Evolutionary conservation across 768 basidiomycete genomes (phyloP).

Genomic region (Austroboletus eburneus): DNA sequence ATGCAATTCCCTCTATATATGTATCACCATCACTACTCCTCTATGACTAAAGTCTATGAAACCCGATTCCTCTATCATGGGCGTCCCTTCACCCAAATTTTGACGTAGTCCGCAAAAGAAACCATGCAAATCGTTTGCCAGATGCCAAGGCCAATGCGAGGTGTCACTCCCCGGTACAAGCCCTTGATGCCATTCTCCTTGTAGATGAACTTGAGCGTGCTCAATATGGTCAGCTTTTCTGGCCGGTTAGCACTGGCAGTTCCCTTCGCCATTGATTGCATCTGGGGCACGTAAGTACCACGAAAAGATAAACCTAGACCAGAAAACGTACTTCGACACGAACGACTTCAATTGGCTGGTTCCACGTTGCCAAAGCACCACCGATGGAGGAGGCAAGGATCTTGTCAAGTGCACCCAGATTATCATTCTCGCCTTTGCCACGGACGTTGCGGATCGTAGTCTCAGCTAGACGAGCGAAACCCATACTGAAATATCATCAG

Average conservation of each 20-base stretch:
- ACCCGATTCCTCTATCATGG: constrained; percentile 14
- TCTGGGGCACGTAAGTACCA: constrained; percentile 37
- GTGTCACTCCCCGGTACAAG: constrained; percentile 95
- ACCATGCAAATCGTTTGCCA: constrained; percentile 99
- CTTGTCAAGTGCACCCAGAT: constrained; percentile 75
- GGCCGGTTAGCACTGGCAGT: constrained; percentile 73
- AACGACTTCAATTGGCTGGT: constrained; percentile 97
- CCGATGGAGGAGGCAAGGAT: constrained; percentile 84
- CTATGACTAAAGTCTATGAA: constrained; percentile 16
- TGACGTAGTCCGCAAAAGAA: constrained; percentile 94
- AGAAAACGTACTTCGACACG: constrained; percentile 74
- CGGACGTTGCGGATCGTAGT: constrained; percentile 66
- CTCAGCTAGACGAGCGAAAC: constrained; percentile 93
- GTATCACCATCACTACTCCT: constrained; percentile 8
- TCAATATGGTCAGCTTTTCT: constrained; percentile 86
- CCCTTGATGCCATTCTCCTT: constrained; percentile 95
- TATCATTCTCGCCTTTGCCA: constrained; percentile 76
- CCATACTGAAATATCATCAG: constrained; percentile 60
- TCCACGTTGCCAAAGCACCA: constrained; percentile 97
- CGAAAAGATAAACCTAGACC: neutral
- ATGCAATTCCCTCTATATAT: neutral
- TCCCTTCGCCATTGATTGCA: constrained; percentile 97
- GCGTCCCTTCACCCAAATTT: constrained; percentile 64
- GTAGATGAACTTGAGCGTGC: constrained; percentile 93
- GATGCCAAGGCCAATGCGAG: constrained; percentile 91